A percentile compares a stretch with the other conserved stretches of the same genome.
These are phyloP conservation scores for Fomitopsis pinicola DNA, from an alignment of 1,284 basidiomycete species.

Conservation along the genomic window DNA sequence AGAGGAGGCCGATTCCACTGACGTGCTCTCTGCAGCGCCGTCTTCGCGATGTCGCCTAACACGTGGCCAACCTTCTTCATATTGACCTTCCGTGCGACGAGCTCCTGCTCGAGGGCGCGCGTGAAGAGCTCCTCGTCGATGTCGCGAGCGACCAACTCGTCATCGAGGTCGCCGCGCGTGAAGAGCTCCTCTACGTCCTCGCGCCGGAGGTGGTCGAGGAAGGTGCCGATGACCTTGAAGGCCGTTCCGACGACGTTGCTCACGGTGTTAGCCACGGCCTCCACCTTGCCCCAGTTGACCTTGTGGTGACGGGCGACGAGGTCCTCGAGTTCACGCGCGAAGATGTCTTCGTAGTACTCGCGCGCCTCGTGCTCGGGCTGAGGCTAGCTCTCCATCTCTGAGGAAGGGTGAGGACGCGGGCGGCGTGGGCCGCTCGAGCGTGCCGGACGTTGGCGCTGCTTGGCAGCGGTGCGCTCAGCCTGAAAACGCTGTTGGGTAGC, in stretches of 20 bases:
- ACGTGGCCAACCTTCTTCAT: background rate
- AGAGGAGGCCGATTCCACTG: background rate
- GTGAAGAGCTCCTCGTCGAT: background rate
- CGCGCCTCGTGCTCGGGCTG: background rate
- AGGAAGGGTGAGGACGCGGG: background rate
- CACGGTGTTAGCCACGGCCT: too few species aligned
- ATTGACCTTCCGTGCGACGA: background rate
- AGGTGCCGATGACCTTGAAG: too few species aligned
- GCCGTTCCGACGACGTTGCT: too few species aligned
- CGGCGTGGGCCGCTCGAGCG: background rate
- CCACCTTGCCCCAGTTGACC: too few species aligned
- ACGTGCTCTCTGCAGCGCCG: background rate
- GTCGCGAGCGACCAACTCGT: background rate
- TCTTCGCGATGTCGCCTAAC: background rate
- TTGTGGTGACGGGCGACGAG: too few species aligned
- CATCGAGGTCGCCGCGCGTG: too few species aligned
- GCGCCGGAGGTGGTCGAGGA: too few species aligned
- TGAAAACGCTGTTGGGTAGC: background rate
- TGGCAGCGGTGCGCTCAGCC: background rate
- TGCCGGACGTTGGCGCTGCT: background rate
- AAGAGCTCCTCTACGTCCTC: too few species aligned
- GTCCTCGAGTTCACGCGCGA: too few species aligned
- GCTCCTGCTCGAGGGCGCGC: background rate
- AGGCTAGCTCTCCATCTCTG: background rate
- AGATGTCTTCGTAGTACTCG: too few species aligned